Evolutionary conservation across 371 early-diverging fungal genomes (phyloP), one percentile per base, ranked within the genome.

Genomic region (Dinochytrium kinnereticum): DNA sequence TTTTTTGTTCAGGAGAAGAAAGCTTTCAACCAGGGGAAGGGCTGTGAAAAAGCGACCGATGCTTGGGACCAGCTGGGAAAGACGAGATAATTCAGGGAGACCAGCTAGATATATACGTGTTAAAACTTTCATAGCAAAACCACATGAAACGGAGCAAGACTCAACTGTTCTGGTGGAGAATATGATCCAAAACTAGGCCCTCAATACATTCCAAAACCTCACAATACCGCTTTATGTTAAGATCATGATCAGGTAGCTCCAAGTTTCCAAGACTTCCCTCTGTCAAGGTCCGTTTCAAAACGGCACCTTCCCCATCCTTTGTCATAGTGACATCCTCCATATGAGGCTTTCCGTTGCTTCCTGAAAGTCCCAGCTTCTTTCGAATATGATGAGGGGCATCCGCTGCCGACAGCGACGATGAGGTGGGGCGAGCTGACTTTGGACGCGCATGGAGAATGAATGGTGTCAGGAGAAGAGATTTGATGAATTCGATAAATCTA

Each of bases 1-100:
- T 59, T 84, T 81, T 2, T 78, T 76, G 81, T 92, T 87, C 50
- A 88, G 85, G 24, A 71, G 72, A 65, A 87, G 74, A 80, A 93
- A 94, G 19, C 91, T 87, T 28, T 83, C 85, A 21, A 80, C 82
- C 31, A 94, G 84, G 19, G 94, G 93, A 64, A 94, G 86, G 0
- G 85, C 81, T 7, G 94, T 93, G 77, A 91, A 93, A 81, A 94
- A 94, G 7, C 85, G 85, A 39, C 93, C 92, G 51, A 92, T 85
- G 37, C 87, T 83, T 10, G 94, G 93, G 15, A 92, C 92, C 36
- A 92, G 85, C 44, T 87, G 83, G 38, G 86, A 84, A 44, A 93
- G 85, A n/a, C 93, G 81, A 51, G 92, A 92, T 69, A 92, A 87
- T 57, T 89, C 86, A 28, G 88, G 84, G 17, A 89, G 81, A 31